Evolutionary conservation across 306 rosid genomes (phyloP).

Genomic region (Trichosanthes cucumerina): DNA sequence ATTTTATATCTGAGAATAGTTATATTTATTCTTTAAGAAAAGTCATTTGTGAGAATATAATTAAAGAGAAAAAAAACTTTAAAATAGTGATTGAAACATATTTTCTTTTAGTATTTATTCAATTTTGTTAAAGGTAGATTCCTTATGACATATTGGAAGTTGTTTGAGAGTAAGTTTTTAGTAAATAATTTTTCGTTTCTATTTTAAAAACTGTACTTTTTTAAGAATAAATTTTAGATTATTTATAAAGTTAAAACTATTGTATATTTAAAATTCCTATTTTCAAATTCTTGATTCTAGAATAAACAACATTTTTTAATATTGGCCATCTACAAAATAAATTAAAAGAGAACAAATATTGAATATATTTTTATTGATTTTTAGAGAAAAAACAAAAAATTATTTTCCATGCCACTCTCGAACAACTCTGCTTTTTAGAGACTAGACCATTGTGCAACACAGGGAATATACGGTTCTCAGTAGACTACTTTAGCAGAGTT

Average conservation of each 20-base stretch:
- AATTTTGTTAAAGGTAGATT: neutral
- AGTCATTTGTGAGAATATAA: neutral
- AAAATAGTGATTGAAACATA: neutral
- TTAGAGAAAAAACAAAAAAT: neutral
- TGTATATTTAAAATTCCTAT: neutral
- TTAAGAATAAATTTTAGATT: neutral
- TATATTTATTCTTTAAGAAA: neutral
- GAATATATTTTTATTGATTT: neutral
- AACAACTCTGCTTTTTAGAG: neutral
- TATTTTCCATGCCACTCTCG: neutral
- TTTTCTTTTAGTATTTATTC: neutral
- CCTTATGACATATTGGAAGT: neutral
- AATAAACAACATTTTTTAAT: neutral
- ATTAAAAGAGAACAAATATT: neutral
- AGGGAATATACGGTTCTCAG: constrained; percentile 13
- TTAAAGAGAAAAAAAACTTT: neutral
- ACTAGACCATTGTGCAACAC: neutral
- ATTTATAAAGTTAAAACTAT: neutral
- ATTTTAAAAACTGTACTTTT: neutral
- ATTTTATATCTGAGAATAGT: neutral
- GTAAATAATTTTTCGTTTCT: neutral
- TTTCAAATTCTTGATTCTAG: neutral
- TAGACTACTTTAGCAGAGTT: neutral
- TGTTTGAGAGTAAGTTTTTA: neutral
- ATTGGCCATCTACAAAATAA: neutral